A percentile compares a stretch with the other conserved stretches of the same genome.
Conservation (phyloP, 495 filamentous ascomycete genomes). For the Penicillium macrosclerotiorum region DNA sequence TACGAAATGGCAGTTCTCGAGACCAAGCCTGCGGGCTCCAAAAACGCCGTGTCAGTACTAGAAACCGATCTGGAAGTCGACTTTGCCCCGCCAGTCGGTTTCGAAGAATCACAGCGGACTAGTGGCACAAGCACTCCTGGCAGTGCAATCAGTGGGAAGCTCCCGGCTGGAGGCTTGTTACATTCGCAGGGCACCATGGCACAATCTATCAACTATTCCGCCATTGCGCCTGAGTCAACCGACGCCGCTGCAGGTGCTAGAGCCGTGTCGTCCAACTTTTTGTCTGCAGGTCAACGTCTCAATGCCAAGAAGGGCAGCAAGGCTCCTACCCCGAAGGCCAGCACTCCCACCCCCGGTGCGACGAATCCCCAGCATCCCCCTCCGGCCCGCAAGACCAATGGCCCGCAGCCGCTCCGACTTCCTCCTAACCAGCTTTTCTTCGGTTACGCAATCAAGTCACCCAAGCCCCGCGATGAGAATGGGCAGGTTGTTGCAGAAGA, state of each 20-base stretch:
- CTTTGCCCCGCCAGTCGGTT: conserved; percentile 90
- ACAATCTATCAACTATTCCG: conserved; percentile 90
- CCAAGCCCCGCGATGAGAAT: conserved; percentile 75
- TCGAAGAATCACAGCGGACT: conserved; percentile 70
- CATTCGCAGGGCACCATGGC: conserved; percentile 92
- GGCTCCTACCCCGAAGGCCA: conserved; percentile 72
- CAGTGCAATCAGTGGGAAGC: conserved; percentile 55
- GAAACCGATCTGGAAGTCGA: conserved; percentile 96
- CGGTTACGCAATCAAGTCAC: conserved; percentile 86
- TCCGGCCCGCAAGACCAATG: conserved; percentile 57
- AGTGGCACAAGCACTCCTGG: conserved; percentile 67
- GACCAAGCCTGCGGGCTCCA: conserved; percentile 75
- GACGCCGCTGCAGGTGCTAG: conserved; percentile 58
- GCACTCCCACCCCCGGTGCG: conserved; percentile 71
- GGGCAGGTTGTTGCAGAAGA: conserved; percentile 57
- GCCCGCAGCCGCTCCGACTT: conserved; percentile 83
- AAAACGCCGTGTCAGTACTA: conserved; percentile 81
- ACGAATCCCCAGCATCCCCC: conserved; percentile 54
- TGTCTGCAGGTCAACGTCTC: conserved; percentile 70
- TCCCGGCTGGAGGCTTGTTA: conserved; percentile 68
- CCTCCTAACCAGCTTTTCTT: conserved; percentile 92
- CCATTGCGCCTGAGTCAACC: conserved; percentile 79
- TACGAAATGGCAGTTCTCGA: conserved; percentile 92
- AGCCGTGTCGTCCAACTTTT: conserved; percentile 75
- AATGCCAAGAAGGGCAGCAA: conserved; percentile 78